Evolutionary conservation across 1,284 basidiomycete genomes (phyloP), one percentile per base, ranked within the genome.

Genomic region (Cryptococcus maquisensis): DNA sequence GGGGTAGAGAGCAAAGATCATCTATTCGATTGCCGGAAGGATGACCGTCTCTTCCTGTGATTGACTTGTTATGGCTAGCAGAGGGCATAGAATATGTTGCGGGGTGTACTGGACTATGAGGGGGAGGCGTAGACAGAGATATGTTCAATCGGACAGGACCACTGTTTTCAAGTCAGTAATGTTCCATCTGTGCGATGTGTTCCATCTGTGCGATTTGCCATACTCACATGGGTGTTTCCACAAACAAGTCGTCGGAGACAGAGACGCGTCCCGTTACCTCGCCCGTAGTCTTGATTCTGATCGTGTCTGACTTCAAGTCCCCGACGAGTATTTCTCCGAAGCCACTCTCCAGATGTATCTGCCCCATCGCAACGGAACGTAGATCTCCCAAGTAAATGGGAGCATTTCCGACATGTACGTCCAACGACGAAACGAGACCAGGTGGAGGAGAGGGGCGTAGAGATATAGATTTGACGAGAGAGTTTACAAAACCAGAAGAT

Each of bases 131-230:
- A 18, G 40, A 20, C 5, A 23, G 24, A 21, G 49, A 18, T 21
- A 24, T 16, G n/a, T 8, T 23, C 5, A 42, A 24, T 23, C 28
- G 39, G 7, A 38, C 28, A 49, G 20, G 46, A 37, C 15, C 32
- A 42, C n/a, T 28, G 47, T n/a, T n/a, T n/a, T n/a, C n/a, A n/a
- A n/a, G n/a, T n/a, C n/a, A n/a, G n/a, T n/a, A n/a, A n/a, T n/a
- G n/a, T n/a, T n/a, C n/a, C n/a, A n/a, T n/a, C n/a, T n/a, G n/a
- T 18, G 28, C 55, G 49, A 32, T 62, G 48, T 49, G 60, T 48
- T 26, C 54, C 24, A 24, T 58, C 61, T 7, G 56, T 61, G 44
- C 7, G 16, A 21, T 24, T 9, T n/a, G 32, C 9, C 28, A 16
- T 16, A 32, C 23, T 45, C 24, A 28, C 15, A 35, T 20, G 28